Evolutionary conservation across 352 stramenopile genomes (phyloP).

Genomic region (Phytopythium litorale): DNA sequence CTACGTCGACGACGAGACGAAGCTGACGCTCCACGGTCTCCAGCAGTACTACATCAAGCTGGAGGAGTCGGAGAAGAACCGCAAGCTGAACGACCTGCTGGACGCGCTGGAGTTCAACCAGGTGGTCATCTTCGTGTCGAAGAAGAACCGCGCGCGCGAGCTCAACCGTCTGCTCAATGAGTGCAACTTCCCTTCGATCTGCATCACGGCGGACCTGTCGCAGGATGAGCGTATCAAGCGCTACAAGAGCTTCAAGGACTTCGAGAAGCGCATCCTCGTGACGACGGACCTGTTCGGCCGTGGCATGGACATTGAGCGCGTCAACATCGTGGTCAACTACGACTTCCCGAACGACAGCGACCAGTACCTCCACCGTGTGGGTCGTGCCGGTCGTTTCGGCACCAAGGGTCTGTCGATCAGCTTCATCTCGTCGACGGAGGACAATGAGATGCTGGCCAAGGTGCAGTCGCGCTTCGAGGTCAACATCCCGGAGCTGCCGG

Average conservation of each 20-base stretch:
- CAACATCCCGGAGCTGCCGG: conserved; percentile 98
- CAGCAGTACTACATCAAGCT: conserved; percentile 99
- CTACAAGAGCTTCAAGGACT: conserved; percentile 99
- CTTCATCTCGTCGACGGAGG: conserved; percentile 98
- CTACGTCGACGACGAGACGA: conserved; percentile 99
- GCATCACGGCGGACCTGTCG: conserved; percentile 97
- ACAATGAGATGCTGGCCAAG: conserved; percentile 98
- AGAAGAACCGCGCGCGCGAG: conserved; percentile 96
- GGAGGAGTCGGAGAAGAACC: conserved; percentile 98
- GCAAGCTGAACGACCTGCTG: conserved; percentile 99
- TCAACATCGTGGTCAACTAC: conserved; percentile 99
- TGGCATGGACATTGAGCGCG: conserved; percentile 99
- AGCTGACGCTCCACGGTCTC: conserved; percentile 99
- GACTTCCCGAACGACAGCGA: conserved; percentile 98
- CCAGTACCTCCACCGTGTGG: conserved; percentile 99
- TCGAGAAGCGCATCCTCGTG: conserved; percentile 99
- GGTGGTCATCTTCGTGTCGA: conserved; percentile 98
- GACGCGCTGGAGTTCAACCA: conserved; percentile 99
- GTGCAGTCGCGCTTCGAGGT: conserved; percentile 99
- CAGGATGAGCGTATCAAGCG: conserved; percentile 98
- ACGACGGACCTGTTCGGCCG: conserved; percentile 99
- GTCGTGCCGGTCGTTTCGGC: conserved; percentile 98
- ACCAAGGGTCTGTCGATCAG: conserved; percentile 99
- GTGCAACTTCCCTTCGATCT: conserved; percentile 99
- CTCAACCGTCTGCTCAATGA: conserved; percentile 98